Evolutionary conservation across 768 basidiomycete species (phyloP).

Genomic region (Tubosaeta sp.): DNA sequence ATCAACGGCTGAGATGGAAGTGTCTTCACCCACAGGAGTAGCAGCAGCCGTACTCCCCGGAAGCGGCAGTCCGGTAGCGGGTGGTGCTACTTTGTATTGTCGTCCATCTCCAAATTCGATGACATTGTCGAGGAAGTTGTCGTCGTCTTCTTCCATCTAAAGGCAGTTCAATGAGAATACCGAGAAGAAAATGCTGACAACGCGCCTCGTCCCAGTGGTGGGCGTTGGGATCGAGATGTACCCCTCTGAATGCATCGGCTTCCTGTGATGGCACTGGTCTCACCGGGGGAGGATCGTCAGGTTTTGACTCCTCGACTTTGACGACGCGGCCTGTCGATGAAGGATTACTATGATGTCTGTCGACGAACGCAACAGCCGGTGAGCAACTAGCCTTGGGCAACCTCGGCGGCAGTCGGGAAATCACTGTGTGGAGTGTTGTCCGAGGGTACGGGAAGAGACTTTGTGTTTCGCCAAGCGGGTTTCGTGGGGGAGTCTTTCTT

Average conservation of each 20-base stretch:
- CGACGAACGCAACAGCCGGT: neutral
- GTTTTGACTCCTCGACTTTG: constrained; percentile 37
- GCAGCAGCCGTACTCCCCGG: constrained; percentile 13
- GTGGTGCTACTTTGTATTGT: constrained; percentile 76
- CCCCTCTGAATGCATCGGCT: constrained; percentile 91
- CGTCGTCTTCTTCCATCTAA: constrained; percentile 89
- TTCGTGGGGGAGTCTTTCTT: constrained; percentile 36
- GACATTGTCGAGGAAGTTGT: constrained; percentile 81
- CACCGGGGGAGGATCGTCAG: constrained; percentile 47
- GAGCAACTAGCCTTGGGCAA: constrained; percentile 65
- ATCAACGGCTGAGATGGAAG: constrained; percentile 15
- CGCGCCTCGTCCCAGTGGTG: constrained; percentile 98
- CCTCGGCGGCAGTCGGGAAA: constrained; percentile 97
- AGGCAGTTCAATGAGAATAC: constrained; percentile 4
- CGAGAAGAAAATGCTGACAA: constrained; percentile 10
- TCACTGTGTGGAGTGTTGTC: constrained; percentile 54
- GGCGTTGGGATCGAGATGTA: constrained; percentile 88
- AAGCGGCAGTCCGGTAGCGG: constrained; percentile 31
- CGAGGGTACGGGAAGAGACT: constrained; percentile 29
- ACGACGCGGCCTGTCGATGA: constrained; percentile 17
- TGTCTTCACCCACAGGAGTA: constrained; percentile 10
- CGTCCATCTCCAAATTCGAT: constrained; percentile 96
- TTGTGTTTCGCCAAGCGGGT: constrained; percentile 71
- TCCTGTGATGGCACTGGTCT: constrained; percentile 69
- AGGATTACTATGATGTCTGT: constrained; percentile 10